Base-by-base conservation (phyloP, 2,329 filamentous ascomycete genomes). In the Sclerotinia minor region DNA sequence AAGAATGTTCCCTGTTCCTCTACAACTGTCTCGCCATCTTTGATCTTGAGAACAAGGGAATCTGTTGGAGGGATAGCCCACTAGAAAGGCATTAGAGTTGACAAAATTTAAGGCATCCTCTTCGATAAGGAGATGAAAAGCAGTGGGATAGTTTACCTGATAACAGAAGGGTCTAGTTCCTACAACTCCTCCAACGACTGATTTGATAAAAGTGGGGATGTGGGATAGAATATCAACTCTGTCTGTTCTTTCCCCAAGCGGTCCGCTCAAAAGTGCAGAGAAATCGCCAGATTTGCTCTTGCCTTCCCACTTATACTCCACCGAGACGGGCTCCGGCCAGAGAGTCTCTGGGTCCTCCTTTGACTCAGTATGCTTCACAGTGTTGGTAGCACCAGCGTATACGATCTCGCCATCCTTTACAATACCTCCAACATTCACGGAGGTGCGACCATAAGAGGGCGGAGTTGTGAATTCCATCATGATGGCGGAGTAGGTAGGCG, bases 161-260 rank as follows among this genome's bases (percentile, higher is more conserved):
- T 97, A 99, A 75, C 99, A 97, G 79, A 97, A 99, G 5, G 95
- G 95, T 83, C 93, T 96, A 35, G 95, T 96, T 70, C 95, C 95
- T 2, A 90, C 92, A n/a, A 94, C 92, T 71, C 87, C 90, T 60
- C 92, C 92, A 45, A 96, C 93, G 77, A 99, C 92, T 73, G 88
- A 89, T 86, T 99, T 99, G 79, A 99, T 89, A 75, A 99, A 96
- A 47, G 90, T 92, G 3, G 95, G 95, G 52, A 99, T 91, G 80
- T 99, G 94, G 38, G 91, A 92, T 92, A 99, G 96, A 75, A 99
- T 90, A 80, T 99, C 95, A 72, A 99, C 88, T 71, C 90, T 87
- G 79, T 99, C 95, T 41, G 89, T 81, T 61, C 88, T 87, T 65
- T 87, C 81, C 32, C 88, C 91, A 17, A 97, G 82, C 45, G 83